Percentiles rank a stretch among this genome's conserved stretches.
Evolutionary conservation across 805 yeast species (phyloP).

Genomic region (Yarrowia sp.): DNA sequence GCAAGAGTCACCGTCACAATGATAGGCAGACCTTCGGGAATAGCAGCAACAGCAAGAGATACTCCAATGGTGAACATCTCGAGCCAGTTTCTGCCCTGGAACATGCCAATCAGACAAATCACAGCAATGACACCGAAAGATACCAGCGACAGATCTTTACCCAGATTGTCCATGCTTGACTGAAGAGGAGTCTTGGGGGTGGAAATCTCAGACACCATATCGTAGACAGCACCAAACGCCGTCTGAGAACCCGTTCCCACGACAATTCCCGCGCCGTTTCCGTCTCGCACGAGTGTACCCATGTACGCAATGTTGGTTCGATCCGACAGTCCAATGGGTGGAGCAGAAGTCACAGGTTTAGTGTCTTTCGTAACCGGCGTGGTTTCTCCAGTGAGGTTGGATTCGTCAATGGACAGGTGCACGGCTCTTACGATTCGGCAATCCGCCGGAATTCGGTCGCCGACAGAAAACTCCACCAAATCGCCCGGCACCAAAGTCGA

Average conservation of each 20-base stretch:
- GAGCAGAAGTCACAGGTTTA: constrained; percentile 40
- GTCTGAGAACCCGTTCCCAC: constrained; percentile 86
- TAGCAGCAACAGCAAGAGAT: constrained; percentile 97
- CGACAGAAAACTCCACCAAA: constrained; percentile 80
- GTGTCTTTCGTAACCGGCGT: constrained; percentile 72
- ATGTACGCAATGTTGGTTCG: constrained; percentile 82
- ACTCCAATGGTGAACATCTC: constrained; percentile 98
- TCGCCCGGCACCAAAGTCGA: constrained; percentile 93
- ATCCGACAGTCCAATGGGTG: constrained; percentile 54
- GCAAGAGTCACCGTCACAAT: constrained; percentile 97
- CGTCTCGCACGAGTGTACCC: constrained; percentile 97
- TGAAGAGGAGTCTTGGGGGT: constrained; percentile 98
- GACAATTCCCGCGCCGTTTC: constrained; percentile 91
- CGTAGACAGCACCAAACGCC: constrained; percentile 91
- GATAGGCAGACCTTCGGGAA: constrained; percentile 97
- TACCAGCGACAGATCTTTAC: constrained; percentile 81
- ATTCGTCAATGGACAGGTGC: constrained; percentile 84
- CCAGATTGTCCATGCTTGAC: constrained; percentile 90
- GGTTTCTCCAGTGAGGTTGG: constrained; percentile 93
- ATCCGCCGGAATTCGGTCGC: constrained; percentile 97
- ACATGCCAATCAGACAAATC: constrained; percentile 84
- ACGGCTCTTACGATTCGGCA: constrained; percentile 74
- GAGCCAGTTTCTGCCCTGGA: constrained; percentile 92
- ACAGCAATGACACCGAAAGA: constrained; percentile 85
- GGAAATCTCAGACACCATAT: constrained; percentile 91